These are phyloP conservation scores for Setaria italica DNA, from an alignment of 202 grass and related monocot genomes.

Conservation along the genomic window DNA sequence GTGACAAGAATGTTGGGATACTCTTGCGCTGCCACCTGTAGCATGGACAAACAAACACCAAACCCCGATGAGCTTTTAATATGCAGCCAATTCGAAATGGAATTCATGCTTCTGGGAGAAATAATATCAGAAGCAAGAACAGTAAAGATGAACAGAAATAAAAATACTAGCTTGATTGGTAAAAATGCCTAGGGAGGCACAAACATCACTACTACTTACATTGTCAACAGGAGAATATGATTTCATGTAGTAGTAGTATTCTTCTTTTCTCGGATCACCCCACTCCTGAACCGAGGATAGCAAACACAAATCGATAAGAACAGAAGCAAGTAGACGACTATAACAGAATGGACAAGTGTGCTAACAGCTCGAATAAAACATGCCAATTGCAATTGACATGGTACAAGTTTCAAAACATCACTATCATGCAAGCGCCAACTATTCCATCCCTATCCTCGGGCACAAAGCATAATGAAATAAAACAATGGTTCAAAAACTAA, in stretches of 20 bases:
- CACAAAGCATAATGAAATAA: neutral
- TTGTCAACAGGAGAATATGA: constrained; percentile 97
- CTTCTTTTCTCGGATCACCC: constrained; percentile 94
- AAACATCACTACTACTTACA: constrained; percentile 54
- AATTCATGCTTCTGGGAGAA: neutral
- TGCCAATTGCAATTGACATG: neutral
- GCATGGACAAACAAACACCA: constrained; percentile 11
- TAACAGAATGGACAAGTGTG: constrained; percentile 3
- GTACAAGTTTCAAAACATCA: too few species aligned
- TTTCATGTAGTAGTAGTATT: constrained; percentile 96
- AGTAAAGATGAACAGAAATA: neutral
- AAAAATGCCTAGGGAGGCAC: neutral
- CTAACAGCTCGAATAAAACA: neutral
- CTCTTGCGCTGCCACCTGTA: constrained; percentile 71
- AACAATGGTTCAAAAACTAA: neutral
- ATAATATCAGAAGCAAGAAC: neutral
- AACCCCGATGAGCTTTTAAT: neutral
- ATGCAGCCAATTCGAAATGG: neutral
- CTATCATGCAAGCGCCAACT: neutral
- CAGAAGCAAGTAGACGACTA: neutral
- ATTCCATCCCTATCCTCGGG: neutral
- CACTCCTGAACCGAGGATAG: constrained; percentile 74
- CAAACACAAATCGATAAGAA: constrained; percentile 3
- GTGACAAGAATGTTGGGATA: constrained; percentile 91
- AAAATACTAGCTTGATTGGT: neutral